Evolutionary conservation across 176 grass and related monocot genomes (phyloP).

Genomic region (Paspalum notatum): DNA sequence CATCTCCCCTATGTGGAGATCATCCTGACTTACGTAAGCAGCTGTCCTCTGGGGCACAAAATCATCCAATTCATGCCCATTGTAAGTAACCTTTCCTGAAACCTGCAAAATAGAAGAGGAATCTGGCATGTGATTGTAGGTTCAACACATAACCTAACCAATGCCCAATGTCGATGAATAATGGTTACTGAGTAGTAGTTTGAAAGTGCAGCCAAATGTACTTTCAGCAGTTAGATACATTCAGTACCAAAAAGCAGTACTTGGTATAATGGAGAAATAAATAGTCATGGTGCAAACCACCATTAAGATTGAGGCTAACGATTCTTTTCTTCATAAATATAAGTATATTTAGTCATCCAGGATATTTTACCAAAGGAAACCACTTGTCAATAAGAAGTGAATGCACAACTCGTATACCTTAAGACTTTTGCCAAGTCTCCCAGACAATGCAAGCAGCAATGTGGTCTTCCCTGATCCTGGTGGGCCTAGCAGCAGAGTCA

Average conservation of each 20-base stretch:
- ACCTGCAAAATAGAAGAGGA: conserved; percentile 33
- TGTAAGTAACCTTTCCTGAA: conserved; percentile 63
- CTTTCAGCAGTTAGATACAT: neutral
- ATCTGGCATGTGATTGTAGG: neutral
- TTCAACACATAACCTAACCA: neutral
- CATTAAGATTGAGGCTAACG: neutral
- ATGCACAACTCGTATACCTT: conserved; percentile 18
- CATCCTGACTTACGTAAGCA: conserved; percentile 71
- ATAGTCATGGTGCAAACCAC: neutral
- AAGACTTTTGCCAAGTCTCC: conserved; percentile 7
- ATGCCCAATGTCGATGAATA: neutral
- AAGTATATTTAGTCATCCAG: neutral
- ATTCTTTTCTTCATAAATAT: neutral
- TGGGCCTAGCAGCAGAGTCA: conserved; percentile 34
- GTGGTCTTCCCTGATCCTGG: conserved; percentile 37
- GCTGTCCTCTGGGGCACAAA: conserved; percentile 71
- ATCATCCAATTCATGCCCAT: conserved; percentile 63
- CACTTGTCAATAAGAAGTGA: neutral
- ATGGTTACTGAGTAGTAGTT: neutral
- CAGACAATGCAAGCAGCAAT: conserved; percentile 24
- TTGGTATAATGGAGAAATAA: neutral
- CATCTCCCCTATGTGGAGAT: conserved; percentile 77
- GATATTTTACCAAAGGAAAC: neutral
- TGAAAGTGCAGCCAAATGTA: neutral
- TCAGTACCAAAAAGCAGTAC: neutral